phyloP scores from a whole-genome alignment of 108 stramenopile genomes.

The Conticribra weissflogii region DNA sequence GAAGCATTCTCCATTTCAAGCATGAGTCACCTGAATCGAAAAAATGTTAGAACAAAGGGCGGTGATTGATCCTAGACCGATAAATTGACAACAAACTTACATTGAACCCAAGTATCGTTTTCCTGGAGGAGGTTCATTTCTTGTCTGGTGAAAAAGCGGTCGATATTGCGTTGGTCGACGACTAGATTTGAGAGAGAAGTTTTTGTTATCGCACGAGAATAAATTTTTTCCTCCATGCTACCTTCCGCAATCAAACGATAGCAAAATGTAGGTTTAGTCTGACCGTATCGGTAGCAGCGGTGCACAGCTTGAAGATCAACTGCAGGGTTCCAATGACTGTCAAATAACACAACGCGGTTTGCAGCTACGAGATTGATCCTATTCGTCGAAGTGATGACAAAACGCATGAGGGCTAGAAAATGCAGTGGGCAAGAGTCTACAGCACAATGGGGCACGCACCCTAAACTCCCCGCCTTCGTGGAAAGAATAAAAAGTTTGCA shows the following conservation, averaged over 20 bases:
- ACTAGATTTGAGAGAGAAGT: conserved; percentile 61
- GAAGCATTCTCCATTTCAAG: conserved; percentile 56
- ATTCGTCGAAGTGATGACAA: neutral
- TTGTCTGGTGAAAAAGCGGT: conserved; percentile 53
- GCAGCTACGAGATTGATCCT: conserved; percentile 51
- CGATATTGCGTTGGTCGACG: conserved; percentile 63
- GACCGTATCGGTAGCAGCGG: conserved; percentile 68
- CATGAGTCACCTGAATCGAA: conserved; percentile 35
- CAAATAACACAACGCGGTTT: conserved; percentile 68
- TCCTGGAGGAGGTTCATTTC: conserved; percentile 60
- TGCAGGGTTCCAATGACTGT: conserved; percentile 72
- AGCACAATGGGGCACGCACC: conserved; percentile 7
- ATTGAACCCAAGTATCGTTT: conserved; percentile 61
- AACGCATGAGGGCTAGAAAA: too few species aligned
- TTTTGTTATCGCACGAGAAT: conserved; percentile 66
- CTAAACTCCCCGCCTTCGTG: conserved; percentile 64
- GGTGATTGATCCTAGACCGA: too few species aligned
- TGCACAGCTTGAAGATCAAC: conserved; percentile 65
- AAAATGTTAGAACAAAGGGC: neutral
- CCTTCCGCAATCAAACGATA: conserved; percentile 82
- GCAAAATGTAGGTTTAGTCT: conserved; percentile 55
- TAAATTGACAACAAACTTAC: too few species aligned
- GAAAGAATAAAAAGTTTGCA: conserved; percentile 53
- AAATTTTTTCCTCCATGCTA: conserved; percentile 82
- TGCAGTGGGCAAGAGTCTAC: neutral